These are phyloP conservation scores for Magnaporthales sp. DNA, from an alignment of 2,329 filamentous ascomycete genomes.

Conservation along the genomic window DNA sequence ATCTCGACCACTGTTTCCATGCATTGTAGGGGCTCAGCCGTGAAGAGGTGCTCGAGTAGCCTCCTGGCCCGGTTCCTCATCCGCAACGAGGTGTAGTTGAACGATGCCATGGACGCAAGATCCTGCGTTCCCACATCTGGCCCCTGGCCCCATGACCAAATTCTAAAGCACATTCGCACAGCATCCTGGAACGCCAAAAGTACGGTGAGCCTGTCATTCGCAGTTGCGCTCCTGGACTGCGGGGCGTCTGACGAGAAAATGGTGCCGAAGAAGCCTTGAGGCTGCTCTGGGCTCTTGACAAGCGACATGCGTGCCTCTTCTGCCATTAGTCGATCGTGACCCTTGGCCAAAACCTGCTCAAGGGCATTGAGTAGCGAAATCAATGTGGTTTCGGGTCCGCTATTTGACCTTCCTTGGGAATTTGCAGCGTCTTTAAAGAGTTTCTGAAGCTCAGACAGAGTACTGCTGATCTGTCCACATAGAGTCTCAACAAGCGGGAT, in stretches of 20 bases:
- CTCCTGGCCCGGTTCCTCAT: conserved; percentile 85
- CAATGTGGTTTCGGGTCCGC: conserved; percentile 59
- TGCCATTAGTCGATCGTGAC: conserved; percentile 70
- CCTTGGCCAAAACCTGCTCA: conserved; percentile 80
- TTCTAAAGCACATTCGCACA: conserved; percentile 81
- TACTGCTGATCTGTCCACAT: conserved; percentile 65
- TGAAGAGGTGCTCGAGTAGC: conserved; percentile 85
- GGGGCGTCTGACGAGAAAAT: conserved; percentile 76
- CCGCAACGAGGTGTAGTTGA: conserved; percentile 80
- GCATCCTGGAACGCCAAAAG: conserved; percentile 95
- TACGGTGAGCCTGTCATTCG: conserved; percentile 88
- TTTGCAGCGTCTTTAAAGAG: conserved; percentile 40
- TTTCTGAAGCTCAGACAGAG: conserved; percentile 61
- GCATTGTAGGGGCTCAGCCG: conserved; percentile 86
- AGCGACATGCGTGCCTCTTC: conserved; percentile 65
- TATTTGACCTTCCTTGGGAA: conserved; percentile 2
- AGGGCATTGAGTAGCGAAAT: conserved; percentile 88
- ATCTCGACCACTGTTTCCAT: conserved; percentile 83
- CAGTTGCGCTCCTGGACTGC: conserved; percentile 73
- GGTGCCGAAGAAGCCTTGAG: conserved; percentile 84
- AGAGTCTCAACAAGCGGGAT: conserved; percentile 87
- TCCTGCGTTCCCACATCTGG: conserved; percentile 51
- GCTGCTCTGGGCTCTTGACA: conserved; percentile 71
- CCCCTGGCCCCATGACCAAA: conserved; percentile 87
- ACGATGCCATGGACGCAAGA: conserved; percentile 64